Evolutionary conservation across 2,329 filamentous ascomycete genomes (phyloP).

Genomic region (Alternaria conjuncta): DNA sequence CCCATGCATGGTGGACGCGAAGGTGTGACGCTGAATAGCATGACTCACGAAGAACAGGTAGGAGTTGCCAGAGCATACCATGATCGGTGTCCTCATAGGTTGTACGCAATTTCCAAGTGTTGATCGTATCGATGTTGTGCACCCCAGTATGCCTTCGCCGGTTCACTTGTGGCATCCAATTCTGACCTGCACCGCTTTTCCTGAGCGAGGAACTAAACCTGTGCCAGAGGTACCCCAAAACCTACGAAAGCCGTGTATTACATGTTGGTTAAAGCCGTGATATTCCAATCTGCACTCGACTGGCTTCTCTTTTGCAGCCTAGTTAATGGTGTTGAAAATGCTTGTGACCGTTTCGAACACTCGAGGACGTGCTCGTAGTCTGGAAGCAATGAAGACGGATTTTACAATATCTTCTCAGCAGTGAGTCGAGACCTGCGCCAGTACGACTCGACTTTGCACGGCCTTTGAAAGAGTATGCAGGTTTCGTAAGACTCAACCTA

Average conservation of each 20-base stretch:
- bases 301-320: not conserved
- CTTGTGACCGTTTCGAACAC: not conserved
- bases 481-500: not conserved
- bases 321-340: not conserved
- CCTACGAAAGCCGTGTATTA: not conserved
- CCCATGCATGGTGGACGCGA: not conserved
- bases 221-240: not conserved
- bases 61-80: not conserved
- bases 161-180: not conserved
- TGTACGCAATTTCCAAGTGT: not conserved
- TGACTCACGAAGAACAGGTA: not conserved
- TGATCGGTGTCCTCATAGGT: not conserved
- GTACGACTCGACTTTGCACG: not conserved
- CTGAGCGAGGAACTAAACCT: not conserved
- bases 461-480: not conserved
- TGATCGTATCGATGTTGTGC: not conserved
- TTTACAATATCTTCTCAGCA: not conserved
- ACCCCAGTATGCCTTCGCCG: not conserved
- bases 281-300: not conserved
- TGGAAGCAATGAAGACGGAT: not conserved
- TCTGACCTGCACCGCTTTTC: not conserved
- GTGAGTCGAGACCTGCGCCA: not conserved
- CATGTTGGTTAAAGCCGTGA: not conserved
- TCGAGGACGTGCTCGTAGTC: not conserved
- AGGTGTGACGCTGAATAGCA: not conserved